Evolutionary conservation across 305 asterid genomes (phyloP), one percentile per base, ranked within the genome.

Genomic region (Solanum chacoense): DNA sequence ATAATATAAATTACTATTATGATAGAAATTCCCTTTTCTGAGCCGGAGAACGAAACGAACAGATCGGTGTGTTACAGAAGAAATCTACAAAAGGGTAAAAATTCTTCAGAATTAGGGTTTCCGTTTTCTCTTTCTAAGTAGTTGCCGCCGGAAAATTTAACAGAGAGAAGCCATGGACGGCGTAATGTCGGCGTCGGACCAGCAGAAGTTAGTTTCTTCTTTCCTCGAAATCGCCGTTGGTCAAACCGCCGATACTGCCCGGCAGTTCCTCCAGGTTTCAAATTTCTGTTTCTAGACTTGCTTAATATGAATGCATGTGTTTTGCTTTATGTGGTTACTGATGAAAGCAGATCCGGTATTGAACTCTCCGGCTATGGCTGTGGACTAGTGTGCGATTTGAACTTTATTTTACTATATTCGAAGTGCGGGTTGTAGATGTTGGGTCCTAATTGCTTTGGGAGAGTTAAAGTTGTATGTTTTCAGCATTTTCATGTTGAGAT

Each of bases 191-290:
- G 91, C 92, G 78, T 63, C 91, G 32, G 96, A 95, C 67, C 95
- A 95, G 94, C 97, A 94, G 92, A 91, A 20, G 38, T 84, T 96
- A 93, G 93, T 96, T 34, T 85, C 96, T 59, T 94, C 94, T 37
- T 96, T 96, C 88, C 94, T 95, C 36, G 99, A 96, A 91, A 94
- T 96, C 89, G 98, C 99, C 89, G 98, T 91, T 55, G 99, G 98
- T 85, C 98, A 96, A 83, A 91, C 94, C 55, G 92, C 96, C 83
- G 98, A 94, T 14, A 96, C 95, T 45, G 99, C 99, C 81, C 96
- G 96, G 78, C 98, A 95, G 88, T 96, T 96, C 88, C 98, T 96
- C 83, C 95, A 95, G 99, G 99, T 95, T 75, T 34, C 16, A 24
- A 38, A 38, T 1, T 8, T 29, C 18, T 18, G 2, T 8, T 74